These are phyloP conservation scores for Venustampulla echinocandica DNA, from an alignment of 495 filamentous ascomycete genomes.

Conservation along the genomic window DNA sequence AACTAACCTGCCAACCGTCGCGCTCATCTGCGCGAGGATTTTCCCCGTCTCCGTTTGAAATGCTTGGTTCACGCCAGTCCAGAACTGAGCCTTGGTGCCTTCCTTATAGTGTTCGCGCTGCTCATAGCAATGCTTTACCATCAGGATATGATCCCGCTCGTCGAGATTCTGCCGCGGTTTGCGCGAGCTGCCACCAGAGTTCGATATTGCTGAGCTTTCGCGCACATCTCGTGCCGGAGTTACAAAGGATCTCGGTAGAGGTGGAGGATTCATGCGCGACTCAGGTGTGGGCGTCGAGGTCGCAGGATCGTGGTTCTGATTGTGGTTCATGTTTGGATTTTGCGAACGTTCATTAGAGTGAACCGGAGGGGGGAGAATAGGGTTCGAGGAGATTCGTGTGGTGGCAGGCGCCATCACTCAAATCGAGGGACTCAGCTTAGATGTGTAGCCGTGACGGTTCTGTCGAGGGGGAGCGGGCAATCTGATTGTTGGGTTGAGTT, in stretches of 20 bases:
- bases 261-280: conserved; percentile 22
- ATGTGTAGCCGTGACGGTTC: no score
- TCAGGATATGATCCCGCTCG: conserved; percentile 23
- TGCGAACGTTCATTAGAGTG: conserved; percentile 8
- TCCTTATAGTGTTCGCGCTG: conserved; percentile 20
- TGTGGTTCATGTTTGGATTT: conserved; percentile 1
- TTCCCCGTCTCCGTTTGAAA: conserved; percentile 23
- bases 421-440: no score
- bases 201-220: conserved; percentile 18
- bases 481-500: no score
- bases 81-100: conserved; percentile 23
- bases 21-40: conserved; percentile 24
- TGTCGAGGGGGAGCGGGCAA: no score
- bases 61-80: conserved; percentile 19
- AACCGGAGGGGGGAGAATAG: conserved; percentile 18
- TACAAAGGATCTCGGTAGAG: conserved; percentile 17
- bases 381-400: conserved; percentile 12
- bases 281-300: conserved; percentile 19
- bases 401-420: conserved; percentile 19
- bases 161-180: conserved; percentile 24
- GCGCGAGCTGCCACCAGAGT: conserved; percentile 15
- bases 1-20: conserved; percentile 22
- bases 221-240: conserved; percentile 22
- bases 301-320: conserved; percentile 8
- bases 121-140: conserved; percentile 22